Percentiles rank a stretch among this genome's conserved stretches.
Evolutionary conservation across 805 yeast species (phyloP).

Genomic region (Saccharomycopsis synnaedendra): DNA sequence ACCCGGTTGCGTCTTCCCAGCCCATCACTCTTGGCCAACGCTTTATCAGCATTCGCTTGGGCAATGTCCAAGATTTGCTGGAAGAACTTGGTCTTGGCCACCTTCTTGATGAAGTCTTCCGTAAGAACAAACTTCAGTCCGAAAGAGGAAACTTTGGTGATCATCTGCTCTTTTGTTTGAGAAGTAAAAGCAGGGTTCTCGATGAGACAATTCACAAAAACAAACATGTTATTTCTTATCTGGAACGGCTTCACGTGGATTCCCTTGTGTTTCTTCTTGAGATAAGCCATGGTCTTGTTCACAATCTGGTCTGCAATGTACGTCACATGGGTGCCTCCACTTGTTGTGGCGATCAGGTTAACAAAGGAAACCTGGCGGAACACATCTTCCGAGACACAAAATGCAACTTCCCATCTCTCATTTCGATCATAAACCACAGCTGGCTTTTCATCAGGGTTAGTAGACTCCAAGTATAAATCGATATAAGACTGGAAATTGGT

Average conservation of each 20-base stretch:
- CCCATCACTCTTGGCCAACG: constrained; percentile 83
- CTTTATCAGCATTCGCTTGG: constrained; percentile 80
- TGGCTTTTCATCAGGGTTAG: constrained; percentile 33
- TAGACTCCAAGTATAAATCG: constrained; percentile 76
- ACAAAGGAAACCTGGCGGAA: constrained; percentile 96
- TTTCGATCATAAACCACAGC: constrained; percentile 71
- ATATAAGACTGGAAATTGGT: constrained; percentile 77
- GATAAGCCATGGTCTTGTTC: constrained; percentile 56
- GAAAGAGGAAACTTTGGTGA: constrained; percentile 80
- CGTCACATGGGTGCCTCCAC: constrained; percentile 94
- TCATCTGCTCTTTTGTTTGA: constrained; percentile 92
- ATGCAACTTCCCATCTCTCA: constrained; percentile 94
- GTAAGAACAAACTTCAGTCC: constrained; percentile 79
- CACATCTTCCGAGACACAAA: constrained; percentile 80
- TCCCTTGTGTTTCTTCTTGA: constrained; percentile 55
- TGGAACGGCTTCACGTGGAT: constrained; percentile 80
- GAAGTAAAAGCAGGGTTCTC: constrained; percentile 97
- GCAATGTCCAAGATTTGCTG: constrained; percentile 70
- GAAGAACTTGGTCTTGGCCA: constrained; percentile 60
- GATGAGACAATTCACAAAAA: constrained; percentile 83
- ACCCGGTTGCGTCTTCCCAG: constrained; percentile 63
- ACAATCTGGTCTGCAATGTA: constrained; percentile 77
- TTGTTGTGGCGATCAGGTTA: constrained; percentile 92
- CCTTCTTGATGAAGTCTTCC: constrained; percentile 62
- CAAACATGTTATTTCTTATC: constrained; percentile 78